Evolutionary conservation across 2,329 filamentous ascomycete genomes (phyloP), one percentile per base, ranked within the genome.

Genomic region (Dactylellina haptotyla): DNA sequence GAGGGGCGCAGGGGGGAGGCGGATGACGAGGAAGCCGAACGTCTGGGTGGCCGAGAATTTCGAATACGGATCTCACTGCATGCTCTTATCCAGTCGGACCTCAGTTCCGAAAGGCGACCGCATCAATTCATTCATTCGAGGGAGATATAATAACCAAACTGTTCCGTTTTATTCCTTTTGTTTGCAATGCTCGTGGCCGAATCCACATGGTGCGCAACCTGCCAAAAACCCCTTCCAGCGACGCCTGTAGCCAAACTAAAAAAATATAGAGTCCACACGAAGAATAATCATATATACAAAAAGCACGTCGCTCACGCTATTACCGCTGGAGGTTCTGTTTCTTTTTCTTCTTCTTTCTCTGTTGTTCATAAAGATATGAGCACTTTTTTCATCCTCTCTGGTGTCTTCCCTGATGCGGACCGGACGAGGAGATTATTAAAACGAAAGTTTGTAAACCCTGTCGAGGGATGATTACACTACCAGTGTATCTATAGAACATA

Each of bases 401-500:
- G 14, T n/a, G 18, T 16, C 18, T 20, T 46, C 12, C 26, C 3
- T 4, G 14, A n/a, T 14, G 46, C 25, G 9, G 25, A 23, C 8
- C n/a, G 14, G 23, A 26, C n/a, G 23, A 56, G 8, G 20, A 25
- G 4, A n/a, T 6, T 14, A 26, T 28, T 43, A 14, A 53, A 57
- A 41, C 5, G 23, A 57, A 28, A 28, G 53, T 43, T 43, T 26
- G 18, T 20, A 18, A 53, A 53, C 16, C 14, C 32, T 25, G 2
- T 56, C 18, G 18, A 39, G 18, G 34, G 5, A 20, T 41, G 37
- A 20, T n/a, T n/a, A n/a, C 18, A 46, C 41, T 16, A 57, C 37
- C 20, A n/a, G 32, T 41, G 34, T 26, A 28, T 43, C 32, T 57
- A 39, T 57, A 10, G n/a, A 14, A 8, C 37, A 14, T 97, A 84